Percentiles rank a stretch among this genome's conserved stretches.
Evolutionary conservation across 108 stramenopile species (phyloP).

Genomic region (Chaetoceros muelleri): DNA sequence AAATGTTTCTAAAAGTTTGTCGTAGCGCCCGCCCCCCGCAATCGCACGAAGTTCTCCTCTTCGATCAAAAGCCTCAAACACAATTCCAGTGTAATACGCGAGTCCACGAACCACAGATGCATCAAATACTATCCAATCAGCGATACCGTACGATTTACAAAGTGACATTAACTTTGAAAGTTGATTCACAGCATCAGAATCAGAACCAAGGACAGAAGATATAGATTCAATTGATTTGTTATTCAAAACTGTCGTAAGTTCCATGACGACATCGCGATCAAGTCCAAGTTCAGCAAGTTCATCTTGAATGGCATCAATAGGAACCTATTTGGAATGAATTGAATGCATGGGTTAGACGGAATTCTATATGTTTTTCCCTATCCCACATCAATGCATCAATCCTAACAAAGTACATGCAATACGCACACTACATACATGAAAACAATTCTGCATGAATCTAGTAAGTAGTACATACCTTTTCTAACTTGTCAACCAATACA

Average conservation of each 20-base stretch:
- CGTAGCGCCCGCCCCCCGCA: slow-evolving; percentile 96
- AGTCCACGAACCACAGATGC: slow-evolving; percentile 93
- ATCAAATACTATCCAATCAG: slow-evolving; percentile 92
- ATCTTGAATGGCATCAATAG: slow-evolving; percentile 81
- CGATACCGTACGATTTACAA: slow-evolving; percentile 80
- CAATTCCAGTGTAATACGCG: slow-evolving; percentile 95
- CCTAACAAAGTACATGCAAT: not conserved
- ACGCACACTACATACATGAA: too few relatives aligned
- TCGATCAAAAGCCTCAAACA: slow-evolving; percentile 97
- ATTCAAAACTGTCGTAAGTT: slow-evolving; percentile 69
- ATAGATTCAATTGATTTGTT: slow-evolving; percentile 81
- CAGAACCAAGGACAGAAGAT: slow-evolving; percentile 59
- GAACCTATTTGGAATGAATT: slow-evolving; percentile 44
- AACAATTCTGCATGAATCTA: not conserved
- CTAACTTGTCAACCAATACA: slow-evolving; percentile 96
- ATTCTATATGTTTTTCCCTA: not conserved
- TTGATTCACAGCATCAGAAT: slow-evolving; percentile 80
- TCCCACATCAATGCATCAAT: not conserved
- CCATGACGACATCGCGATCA: slow-evolving; percentile 63
- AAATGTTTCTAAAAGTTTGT: slow-evolving; percentile 89
- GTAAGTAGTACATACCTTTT: slow-evolving; percentile 55
- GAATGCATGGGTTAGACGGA: not conserved
- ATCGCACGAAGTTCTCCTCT: slow-evolving; percentile 92
- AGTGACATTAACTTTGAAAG: slow-evolving; percentile 58
- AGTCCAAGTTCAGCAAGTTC: slow-evolving; percentile 86